Evolutionary conservation across 2,329 filamentous ascomycete genomes (phyloP), one percentile per base, ranked within the genome.

Genomic region (Emericellopsis cladophorae): DNA sequence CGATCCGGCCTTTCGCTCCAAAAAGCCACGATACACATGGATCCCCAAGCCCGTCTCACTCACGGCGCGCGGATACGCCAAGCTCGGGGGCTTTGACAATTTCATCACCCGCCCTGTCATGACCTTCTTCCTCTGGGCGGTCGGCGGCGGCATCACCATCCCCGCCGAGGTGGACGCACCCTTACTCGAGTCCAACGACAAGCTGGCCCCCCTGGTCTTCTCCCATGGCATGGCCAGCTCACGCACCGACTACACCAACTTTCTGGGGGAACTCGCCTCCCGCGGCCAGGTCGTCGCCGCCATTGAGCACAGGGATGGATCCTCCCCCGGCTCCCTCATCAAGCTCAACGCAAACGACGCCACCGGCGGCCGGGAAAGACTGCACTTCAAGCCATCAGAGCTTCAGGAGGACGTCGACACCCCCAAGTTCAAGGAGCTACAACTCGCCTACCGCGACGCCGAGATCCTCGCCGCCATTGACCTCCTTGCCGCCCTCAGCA

Each of bases 271-370:
- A 43, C 56, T 73, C 1, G 68, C 70, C 8, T 67, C 64, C n/a
- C 59, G 62, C 2, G 70, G 70, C 8, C 59, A 64, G 39, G 53
- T 74, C 14, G 62, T 73, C 24, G 70, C 66, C 31, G 64, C 68
- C 29, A 44, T 73, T 10, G 70, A 73, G 49, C 70, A 74, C 48
- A 64, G 70, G 33, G 70, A 74, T 42, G 70, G 70, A 7, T 70
- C 66, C 42, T 64, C 61, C 11, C 69, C 70, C 0, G 68, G 67
- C 0, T 61, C 63, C 2, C 41, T 62, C 31, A 54, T 72, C 41
- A 56, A 49, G 46, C 48, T 50, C 41, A 48, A 26, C 31, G 12
- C 34, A 6, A 24, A 37, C 11, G 22, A 9, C 54, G 52, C 36
- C 41, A 43, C 47, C 10, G 12, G 12, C 9, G 54, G 62, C 43